These are phyloP conservation scores for Xanthoconium purpureum DNA, from an alignment of 768 basidiomycete species.

Conservation along the genomic window DNA sequence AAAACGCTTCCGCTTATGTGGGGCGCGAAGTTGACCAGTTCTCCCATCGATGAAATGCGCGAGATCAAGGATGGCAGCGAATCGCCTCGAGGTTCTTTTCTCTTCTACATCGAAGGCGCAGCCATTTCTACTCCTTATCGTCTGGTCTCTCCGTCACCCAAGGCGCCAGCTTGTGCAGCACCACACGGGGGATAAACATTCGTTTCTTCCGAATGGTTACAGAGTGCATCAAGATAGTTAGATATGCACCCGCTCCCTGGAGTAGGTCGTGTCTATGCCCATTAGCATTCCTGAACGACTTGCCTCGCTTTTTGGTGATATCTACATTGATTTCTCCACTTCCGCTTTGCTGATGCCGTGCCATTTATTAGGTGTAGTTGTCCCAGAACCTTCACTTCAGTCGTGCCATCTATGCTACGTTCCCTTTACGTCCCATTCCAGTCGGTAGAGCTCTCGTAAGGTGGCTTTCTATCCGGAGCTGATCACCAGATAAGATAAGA, in stretches of 20 bases:
- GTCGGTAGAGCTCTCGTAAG: background rate
- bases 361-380: background rate
- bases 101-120: background rate
- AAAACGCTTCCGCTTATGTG: too few relatives aligned
- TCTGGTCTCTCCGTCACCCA: background rate
- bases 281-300: background rate
- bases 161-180: background rate
- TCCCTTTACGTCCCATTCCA: background rate
- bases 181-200: background rate
- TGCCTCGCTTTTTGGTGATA: background rate
- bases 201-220: background rate
- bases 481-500: slow-evolving; percentile 25
- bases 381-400: background rate
- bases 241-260: background rate
- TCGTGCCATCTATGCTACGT: background rate
- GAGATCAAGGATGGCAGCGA: background rate
- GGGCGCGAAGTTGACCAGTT: background rate
- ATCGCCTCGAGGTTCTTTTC: background rate
- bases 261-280: background rate
- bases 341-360: background rate
- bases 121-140: background rate
- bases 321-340: background rate
- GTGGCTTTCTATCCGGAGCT: background rate
- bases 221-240: background rate
- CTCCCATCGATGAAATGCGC: background rate